Base-by-base conservation (phyloP, 768 basidiomycete species). In the Lactarius psammicola region DNA sequence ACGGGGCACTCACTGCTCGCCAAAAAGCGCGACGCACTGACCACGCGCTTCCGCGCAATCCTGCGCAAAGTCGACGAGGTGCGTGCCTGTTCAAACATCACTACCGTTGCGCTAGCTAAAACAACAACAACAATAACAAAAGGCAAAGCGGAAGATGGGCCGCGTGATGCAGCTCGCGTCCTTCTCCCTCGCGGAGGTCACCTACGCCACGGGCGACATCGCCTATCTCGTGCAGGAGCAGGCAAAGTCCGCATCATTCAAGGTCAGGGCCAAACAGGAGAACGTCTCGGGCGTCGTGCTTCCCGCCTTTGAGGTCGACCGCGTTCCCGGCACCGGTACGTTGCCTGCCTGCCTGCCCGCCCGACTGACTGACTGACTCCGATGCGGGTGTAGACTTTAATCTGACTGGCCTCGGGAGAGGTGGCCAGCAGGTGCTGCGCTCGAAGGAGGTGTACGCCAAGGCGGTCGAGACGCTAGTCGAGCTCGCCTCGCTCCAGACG, bases 61-160 rank as follows among this genome's bases (percentile, higher is more conserved):
- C 80, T 98, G 67, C 87, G 82, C 76, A 98, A 97, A 78, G 96
- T 99, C n/a, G 95, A 98, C 74, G 97, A 99, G 82, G 95, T 95
- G 70, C 69, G 66, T 23, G 44, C 1, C 10, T 31, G 3, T 28
- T 4, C 11, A 3, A 38, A 1, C 15, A 6, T 30, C 20, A 5
- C 17, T 8, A 8, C n/a, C n/a, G n/a, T n/a, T 20, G 28, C 28
- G 30, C 28, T 31, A 20, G 26, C 17, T 30, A 5, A 15, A 6
- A 18, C n/a, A n/a, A n/a, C n/a, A n/a, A n/a, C n/a, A n/a, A n/a
- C n/a, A 7, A 5, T 0, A 17, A 7, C 20, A 28, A 15, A 9
- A 98, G 95, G 96, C 97, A 11, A 99, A 99, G 77, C 86, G 95
- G 65, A 95, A 98, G 80, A 99, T 98, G 97, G 97, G 97, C 34